These are phyloP conservation scores for Candida sojae DNA, from an alignment of 1,139 yeast species.

Conservation along the genomic window DNA sequence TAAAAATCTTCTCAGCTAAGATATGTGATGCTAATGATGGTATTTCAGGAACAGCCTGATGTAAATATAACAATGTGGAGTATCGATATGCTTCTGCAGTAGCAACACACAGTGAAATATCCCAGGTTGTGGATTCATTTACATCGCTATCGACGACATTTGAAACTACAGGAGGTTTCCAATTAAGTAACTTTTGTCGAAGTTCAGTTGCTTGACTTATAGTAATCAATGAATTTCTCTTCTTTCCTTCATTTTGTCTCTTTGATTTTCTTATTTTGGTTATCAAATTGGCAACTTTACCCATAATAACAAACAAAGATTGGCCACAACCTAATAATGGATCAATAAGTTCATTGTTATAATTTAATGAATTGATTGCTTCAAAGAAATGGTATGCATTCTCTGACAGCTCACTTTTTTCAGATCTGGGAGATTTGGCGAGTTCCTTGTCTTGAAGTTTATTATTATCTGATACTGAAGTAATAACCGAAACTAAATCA, in stretches of 20 bases:
- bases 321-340: conserved; percentile 70
- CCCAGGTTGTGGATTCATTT: conserved; percentile 38
- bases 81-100: conserved; percentile 71
- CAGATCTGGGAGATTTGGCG: conserved; percentile 4
- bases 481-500: conserved; percentile 44
- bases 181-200: conserved; percentile 50
- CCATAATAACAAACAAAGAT: conserved; percentile 61
- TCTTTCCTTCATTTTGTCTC: conserved; percentile 10
- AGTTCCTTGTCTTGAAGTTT: conserved; percentile 3
- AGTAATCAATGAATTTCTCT: conserved; percentile 42
- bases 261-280: conserved; percentile 44
- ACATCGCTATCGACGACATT: conserved; percentile 29
- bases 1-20: conserved; percentile 60
- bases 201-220: conserved; percentile 58
- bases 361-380: conserved; percentile 29
- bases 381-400: conserved; percentile 28
- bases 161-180: conserved; percentile 53
- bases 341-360: conserved; percentile 48
- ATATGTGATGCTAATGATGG: conserved; percentile 57
- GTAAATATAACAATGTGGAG: conserved; percentile 58
- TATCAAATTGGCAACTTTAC: conserved; percentile 60
- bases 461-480: conserved; percentile 22
- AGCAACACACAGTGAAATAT: conserved; percentile 59
- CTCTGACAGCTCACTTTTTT: conserved; percentile 12
- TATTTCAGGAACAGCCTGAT: conserved; percentile 70